Conservation (phyloP, 2,329 filamentous ascomycete genomes). For the Taxawa tesnikishii region DNA sequence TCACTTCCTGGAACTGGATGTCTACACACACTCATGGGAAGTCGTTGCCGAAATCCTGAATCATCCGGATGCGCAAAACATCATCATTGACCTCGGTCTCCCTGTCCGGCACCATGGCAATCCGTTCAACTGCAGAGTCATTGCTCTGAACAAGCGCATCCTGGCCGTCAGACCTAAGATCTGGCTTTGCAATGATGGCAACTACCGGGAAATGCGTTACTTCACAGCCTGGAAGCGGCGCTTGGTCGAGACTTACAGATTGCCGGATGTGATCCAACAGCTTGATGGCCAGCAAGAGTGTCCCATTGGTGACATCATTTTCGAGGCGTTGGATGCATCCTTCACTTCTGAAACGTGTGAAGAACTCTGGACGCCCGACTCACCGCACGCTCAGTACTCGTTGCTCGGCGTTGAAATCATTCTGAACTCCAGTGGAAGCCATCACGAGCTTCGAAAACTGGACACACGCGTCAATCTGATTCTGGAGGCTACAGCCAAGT, state of each 20-base stretch:
- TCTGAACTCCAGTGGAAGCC: constrained; percentile 56
- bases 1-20: constrained; percentile 39
- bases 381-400: constrained; percentile 47
- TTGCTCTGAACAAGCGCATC: constrained; percentile 54
- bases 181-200: constrained; percentile 59
- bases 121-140: constrained; percentile 55
- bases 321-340: constrained; percentile 49
- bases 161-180: constrained; percentile 62
- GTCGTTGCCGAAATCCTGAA: constrained; percentile 48
- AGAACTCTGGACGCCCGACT: constrained; percentile 50
- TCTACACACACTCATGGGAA: constrained; percentile 41
- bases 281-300: constrained; percentile 45
- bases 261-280: constrained; percentile 47
- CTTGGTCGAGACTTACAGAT: constrained; percentile 51
- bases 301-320: constrained; percentile 56
- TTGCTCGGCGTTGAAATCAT: constrained; percentile 50
- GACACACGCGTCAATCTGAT: constrained; percentile 51
- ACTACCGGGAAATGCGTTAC: constrained; percentile 34
- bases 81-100: constrained; percentile 42
- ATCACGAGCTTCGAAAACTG: constrained; percentile 57
- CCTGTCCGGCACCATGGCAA: constrained; percentile 51
- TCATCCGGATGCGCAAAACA: constrained; percentile 49
- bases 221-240: constrained; percentile 53
- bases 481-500: constrained; percentile 50
- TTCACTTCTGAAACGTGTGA: constrained; percentile 57